Percentiles rank a stretch among this genome's conserved stretches.
Evolutionary conservation across 1,284 basidiomycete species (phyloP).

Genomic region (Ustanciosporium gigantosporum): DNA sequence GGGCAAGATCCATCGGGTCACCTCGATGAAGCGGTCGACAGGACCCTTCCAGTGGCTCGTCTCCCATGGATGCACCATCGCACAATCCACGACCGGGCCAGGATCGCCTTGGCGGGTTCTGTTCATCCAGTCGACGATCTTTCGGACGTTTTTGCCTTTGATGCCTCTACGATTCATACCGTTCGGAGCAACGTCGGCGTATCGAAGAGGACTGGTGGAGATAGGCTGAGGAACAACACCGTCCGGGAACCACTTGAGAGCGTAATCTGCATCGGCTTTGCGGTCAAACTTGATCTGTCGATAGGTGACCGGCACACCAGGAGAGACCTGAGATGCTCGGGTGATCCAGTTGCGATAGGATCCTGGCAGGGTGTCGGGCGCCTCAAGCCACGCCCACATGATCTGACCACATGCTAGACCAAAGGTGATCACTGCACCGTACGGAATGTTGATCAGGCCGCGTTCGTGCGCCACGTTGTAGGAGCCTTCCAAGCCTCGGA

Average conservation of each 20-base stretch:
- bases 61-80: conserved; percentile 76
- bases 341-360: conserved; percentile 57
- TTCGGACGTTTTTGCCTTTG: conserved; percentile 43
- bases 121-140: conserved; percentile 50
- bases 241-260: conserved; percentile 41
- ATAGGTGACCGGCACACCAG: conserved; percentile 23
- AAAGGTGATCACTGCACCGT: conserved; percentile 84
- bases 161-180: conserved; percentile 45
- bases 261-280: conserved; percentile 17
- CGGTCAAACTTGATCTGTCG: conserved; percentile 14
- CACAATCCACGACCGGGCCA: conserved; percentile 40
- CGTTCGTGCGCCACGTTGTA: conserved; percentile 75
- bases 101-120: conserved; percentile 25
- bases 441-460: conserved; percentile 70
- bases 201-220: conserved; percentile 39
- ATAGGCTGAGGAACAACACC: conserved; percentile 51
- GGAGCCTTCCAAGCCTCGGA: conserved; percentile 77
- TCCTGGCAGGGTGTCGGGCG: conserved; percentile 42
- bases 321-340: conserved; percentile 44
- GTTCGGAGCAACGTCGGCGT: conserved; percentile 41
- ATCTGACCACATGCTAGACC: conserved; percentile 77
- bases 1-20: conserved; percentile 77
- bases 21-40: conserved; percentile 75
- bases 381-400: conserved; percentile 77
- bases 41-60: conserved; percentile 73